Evolutionary conservation across 805 yeast species (phyloP).

Genomic region (Myxozyma nipponensis): DNA sequence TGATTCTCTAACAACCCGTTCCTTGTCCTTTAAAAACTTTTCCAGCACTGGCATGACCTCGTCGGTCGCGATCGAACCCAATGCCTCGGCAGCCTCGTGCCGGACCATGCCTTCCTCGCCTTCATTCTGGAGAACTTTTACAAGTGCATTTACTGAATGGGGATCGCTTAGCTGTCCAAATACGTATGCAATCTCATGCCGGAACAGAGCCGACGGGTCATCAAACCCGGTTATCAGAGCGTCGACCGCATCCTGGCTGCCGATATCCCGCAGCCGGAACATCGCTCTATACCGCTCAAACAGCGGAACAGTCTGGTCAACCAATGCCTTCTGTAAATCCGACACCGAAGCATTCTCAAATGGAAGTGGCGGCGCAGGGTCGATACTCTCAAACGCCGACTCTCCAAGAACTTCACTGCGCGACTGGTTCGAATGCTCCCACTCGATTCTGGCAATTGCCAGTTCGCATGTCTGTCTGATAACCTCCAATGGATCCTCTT

Average conservation of each 20-base stretch:
- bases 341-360: conserved; percentile 50
- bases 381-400: conserved; percentile 81
- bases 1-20: conserved; percentile 89
- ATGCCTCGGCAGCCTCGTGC: conserved; percentile 99
- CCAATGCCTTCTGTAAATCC: conserved; percentile 63
- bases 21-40: conserved; percentile 72
- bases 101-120: conserved; percentile 97
- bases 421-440: conserved; percentile 73
- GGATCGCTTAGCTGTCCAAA: conserved; percentile 97
- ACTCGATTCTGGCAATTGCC: conserved; percentile 89
- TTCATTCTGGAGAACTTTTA: conserved; percentile 72
- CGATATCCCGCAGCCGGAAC: conserved; percentile 95
- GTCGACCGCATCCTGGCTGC: conserved; percentile 84
- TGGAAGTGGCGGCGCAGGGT: conserved; percentile 98
- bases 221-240: conserved; percentile 88
- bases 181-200: conserved; percentile 97
- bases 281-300: conserved; percentile 96
- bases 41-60: conserved; percentile 88
- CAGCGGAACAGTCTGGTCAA: conserved; percentile 71
- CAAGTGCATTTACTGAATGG: conserved; percentile 79
- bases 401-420: conserved; percentile 67
- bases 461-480: conserved; percentile 97
- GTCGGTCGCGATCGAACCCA: conserved; percentile 94
- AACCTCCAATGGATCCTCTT: conserved; percentile 76
- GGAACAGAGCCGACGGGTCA: conserved; percentile 89